Base-by-base conservation (phyloP, 2,329 filamentous ascomycete species). In the Phyllachora maydis region DNA sequence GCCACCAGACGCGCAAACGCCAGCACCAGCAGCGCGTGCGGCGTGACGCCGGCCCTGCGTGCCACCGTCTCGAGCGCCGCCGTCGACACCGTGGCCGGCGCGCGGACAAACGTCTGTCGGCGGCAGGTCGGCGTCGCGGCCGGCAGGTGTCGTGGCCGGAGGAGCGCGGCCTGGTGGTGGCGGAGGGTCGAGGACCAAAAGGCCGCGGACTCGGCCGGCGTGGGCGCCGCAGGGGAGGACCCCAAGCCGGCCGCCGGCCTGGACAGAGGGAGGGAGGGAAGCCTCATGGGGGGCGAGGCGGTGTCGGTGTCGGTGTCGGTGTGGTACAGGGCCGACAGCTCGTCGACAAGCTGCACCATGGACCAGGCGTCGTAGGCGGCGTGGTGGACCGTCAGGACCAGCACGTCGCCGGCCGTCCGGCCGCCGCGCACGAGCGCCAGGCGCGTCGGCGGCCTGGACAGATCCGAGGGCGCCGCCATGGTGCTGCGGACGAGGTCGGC, bases 291-390 rank as follows among this genome's bases (percentile, higher is more conserved):
- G n/a, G n/a, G n/a, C n/a, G n/a, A n/a, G 10, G 6, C 4, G 23
- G 21, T 7, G 14, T 13, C 11, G 13, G 6, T 3, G 13, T 26
- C 14, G 7, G 20, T 19, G 11, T 26, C 21, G 5, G 25, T 27
- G 7, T 28, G 21, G 22, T 47, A 47, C 8, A 46, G 29, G 1
- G 31, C 29, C 8, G 25, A 27, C 3, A 48, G 37, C 16, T 47
- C 42, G 8, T 35, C 26, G 7, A 45, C 27, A 6, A 47, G 31
- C 20, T 37, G 37, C 2, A 35, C 35, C 34, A 48, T 43, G 1
- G 43, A 40, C 36, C 41, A 46, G 3, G 43, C 43, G 19, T 48
- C 45, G 25, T 47, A 48, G 6, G 37, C 33, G 10, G 44, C 40
- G 23, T 48, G 45, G 19, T 47, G 41, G 14, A 48, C 33, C 15